Evolutionary conservation across 1,139 yeast species (phyloP), one percentile per base, ranked within the genome.

Genomic region (Hansenula lynferdii): DNA sequence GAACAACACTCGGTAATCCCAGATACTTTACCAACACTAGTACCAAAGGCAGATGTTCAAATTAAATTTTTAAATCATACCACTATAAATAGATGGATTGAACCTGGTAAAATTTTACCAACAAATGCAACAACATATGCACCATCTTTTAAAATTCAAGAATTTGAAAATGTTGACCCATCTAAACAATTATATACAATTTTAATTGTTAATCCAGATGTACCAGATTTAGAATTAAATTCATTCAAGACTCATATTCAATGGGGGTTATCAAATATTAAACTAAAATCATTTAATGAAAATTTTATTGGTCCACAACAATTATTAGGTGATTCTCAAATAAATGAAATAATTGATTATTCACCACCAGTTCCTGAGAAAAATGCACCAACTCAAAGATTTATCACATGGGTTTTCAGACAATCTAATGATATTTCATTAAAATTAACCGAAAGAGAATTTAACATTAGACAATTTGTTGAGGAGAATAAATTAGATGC

Each of bases 291-390:
- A 30, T 77, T 80, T 51, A 70, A 70, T 42, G 76, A 81, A 47
- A 76, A 83, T 50, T 60, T 72, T 31, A 74, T 86, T 32, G 77
- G 77, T 48, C 69, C 81, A 21, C 58, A 64, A 33, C 60, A 42
- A 43, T 54, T 36, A 16, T 54, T 40, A 43, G 49, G 18, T 11
- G 51, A 51, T 25, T 9, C 35, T 7, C 21, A 47, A 6, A 50
- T 49, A 62, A 39, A 69, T 25, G 77, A 74, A 35, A 67, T 85
- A 47, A 64, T 70, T 37, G 70, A 75, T n/a, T 92, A 87, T 57
- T 57, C 71, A 28, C 97, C 98, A 20, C 87, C 96, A 38, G 75
- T 77, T 27, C 96, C 97, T 12, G 97, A 90, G 58, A 85, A 85
- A 64, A 92, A 94, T 60, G 72, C 84, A 8, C 85, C 85, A 23